Base-by-base conservation (phyloP, 1,284 basidiomycete genomes). In the Rhizoctonia solani region DNA sequence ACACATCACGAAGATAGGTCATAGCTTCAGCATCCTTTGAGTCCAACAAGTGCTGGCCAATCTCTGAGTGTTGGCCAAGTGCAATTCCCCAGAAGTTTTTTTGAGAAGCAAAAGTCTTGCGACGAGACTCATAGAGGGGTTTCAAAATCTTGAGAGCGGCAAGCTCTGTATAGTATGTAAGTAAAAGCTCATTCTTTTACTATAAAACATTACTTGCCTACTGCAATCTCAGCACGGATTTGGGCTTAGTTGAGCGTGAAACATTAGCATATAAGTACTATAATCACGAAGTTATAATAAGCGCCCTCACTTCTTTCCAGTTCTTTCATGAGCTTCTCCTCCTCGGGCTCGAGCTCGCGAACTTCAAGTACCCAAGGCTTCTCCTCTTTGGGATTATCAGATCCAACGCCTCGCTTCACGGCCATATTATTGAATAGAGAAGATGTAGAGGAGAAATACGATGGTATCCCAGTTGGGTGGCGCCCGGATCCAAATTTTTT, bases 1-100 rank as follows among this genome's bases (percentile, higher is more conserved):
- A 90, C n/a, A 92, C 69, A 73, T 92, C 90, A 74, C 90, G 87
- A 70, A 92, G 80, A 75, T 88, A 89, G 77, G 82, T 85, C 75
- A 92, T 75, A 14, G 90, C 90, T 69, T 84, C 80, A 75, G 86
- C 85, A 76, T 92, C 90, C 27, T 85, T 82, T 8, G 61, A 44
- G 19, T 65, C 49, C 23, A 42, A n/a, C 34, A 65, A 37, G 50
- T 65, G 50, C 19, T 65, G 32, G 37, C 61, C 50, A 23, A 65
- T 54, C 27, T 65, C 61, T 14, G 49, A 27, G 39, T 65, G 61
- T 27, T 65, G 61, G 6, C 39, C 37, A 14, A 65, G 39, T 19
- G 61, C 61, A 44, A 65, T 65, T n/a, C 61, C 61, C 61, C 61
- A 65, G 37, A 65, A 65, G 50, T 54, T 41, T 30, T 65, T 65